phyloP scores from a whole-genome alignment of 257 asterid species.

The Solanum bulbocastanum region DNA sequence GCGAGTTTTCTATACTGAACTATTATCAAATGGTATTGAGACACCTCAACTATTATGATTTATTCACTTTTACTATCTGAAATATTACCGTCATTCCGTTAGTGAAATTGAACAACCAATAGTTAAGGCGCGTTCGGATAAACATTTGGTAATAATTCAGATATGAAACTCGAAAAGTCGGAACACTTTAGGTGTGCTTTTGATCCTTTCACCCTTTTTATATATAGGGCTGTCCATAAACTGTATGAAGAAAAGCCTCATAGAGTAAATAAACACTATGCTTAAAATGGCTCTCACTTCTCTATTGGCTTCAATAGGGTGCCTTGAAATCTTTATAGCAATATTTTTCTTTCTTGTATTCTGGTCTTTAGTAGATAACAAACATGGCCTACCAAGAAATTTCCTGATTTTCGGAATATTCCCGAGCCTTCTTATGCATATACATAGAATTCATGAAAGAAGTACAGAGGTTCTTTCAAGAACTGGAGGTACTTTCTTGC shows the following conservation, averaged over 20 bases:
- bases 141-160: no score
- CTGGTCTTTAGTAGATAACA: background rate
- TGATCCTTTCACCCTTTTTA: background rate
- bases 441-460: constrained; percentile 24
- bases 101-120: background rate
- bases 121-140: background rate
- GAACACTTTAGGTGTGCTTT: background rate
- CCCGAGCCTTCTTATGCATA: constrained; percentile 10
- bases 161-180: no score
- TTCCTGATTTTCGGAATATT: constrained; percentile 33
- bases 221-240: background rate
- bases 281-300: background rate
- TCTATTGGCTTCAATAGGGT: background rate
- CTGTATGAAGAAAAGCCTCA: background rate
- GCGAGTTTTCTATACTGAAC: no score
- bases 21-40: no score
- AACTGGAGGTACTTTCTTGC: constrained; percentile 23
- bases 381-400: constrained; percentile 3
- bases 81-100: background rate
- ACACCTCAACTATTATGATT: no score
- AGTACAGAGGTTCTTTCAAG: constrained; percentile 10
- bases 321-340: constrained; percentile 12
- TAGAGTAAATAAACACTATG: background rate
- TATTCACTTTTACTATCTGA: background rate
- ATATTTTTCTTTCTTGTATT: constrained; percentile 9